Base-by-base conservation (phyloP, 805 yeast species). In the Millerozyma acaciae region DNA sequence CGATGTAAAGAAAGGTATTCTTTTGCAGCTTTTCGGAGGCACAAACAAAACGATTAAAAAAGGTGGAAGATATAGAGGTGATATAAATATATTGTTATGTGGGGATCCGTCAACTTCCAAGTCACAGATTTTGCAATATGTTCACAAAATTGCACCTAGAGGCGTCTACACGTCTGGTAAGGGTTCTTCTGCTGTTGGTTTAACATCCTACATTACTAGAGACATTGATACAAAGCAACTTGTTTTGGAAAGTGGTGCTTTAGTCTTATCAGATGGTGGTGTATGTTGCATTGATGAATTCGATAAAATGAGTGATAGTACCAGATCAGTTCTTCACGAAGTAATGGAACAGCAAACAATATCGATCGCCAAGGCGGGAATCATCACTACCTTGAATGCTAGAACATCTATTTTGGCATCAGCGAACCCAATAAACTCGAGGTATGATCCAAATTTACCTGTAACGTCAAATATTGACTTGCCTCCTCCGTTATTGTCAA, bases 321-420 rank as follows among this genome's bases (percentile, higher is more conserved):
- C 97, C 0, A 70, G 97, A 51, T 87, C 96, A 6, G 97, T 93
- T 8, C 67, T 93, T 34, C 98, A 93, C 57, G 98, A 93, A 70
- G 98, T 93, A 8, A 93, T 93, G 98, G 98, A 93, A 65, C 98
- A 93, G 57, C 98, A 93, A 60, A 93, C 98, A 1, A 93, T 93
- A 27, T 88, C 97, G 7, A 87, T 93, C 51, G 98, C 98, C 20
- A 93, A 93, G 53, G 98, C 98, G 1, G 98, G 98, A 39, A 93
- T 93, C 52, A 93, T 93, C 50, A 93, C 98, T 5, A 93, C 97
- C 0, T 68, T 93, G 40, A 93, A 93, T 57, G 98, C 98, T 1
- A 75, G 98, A 61, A 90, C 97, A 0, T 90, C 97, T 1, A 83
- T 93, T 43, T 67, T 93, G 37, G 98, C 98, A 0, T 84, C 96